A percentile compares a stretch with the other conserved stretches of the same genome.
Evolutionary conservation across 2,329 filamentous ascomycete species (phyloP).

Genomic region (Fonsecaea nubica): DNA sequence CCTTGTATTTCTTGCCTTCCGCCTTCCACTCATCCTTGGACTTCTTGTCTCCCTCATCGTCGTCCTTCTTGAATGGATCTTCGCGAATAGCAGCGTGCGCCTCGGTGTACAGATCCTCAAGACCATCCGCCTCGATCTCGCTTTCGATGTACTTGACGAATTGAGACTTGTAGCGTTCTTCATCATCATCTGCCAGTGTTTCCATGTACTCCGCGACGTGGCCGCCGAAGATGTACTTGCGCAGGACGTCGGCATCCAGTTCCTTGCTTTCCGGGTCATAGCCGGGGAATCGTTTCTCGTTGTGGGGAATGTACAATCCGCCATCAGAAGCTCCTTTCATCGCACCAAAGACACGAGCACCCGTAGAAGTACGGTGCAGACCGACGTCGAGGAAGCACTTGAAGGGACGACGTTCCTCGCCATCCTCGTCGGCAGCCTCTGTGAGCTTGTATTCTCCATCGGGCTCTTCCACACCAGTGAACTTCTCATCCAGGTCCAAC

Average conservation of each 20-base stretch:
- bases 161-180: conserved; percentile 99
- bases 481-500: conserved; percentile 91
- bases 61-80: conserved; percentile 95
- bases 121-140: conserved; percentile 91
- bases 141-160: conserved; percentile 98
- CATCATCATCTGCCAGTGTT: conserved; percentile 97
- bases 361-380: conserved; percentile 94
- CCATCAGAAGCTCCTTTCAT: conserved; percentile 99
- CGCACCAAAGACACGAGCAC: conserved; percentile 98
- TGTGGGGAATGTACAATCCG: conserved; percentile 96
- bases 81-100: conserved; percentile 96
- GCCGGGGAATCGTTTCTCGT: conserved; percentile 99
- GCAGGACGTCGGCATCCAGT: conserved; percentile 93
- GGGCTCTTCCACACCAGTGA: conserved; percentile 94
- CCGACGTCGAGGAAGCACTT: conserved; percentile 99
- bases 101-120: conserved; percentile 95
- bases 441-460: conserved; percentile 96
- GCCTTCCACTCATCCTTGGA: conserved; percentile 95
- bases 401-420: conserved; percentile 92
- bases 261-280: conserved; percentile 98
- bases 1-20: conserved; percentile 89
- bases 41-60: conserved; percentile 81
- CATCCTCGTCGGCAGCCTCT: conserved; percentile 91
- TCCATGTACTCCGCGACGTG: conserved; percentile 99
- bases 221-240: conserved; percentile 98